Evolutionary conservation across 108 stramenopile species (phyloP), one percentile per base, ranked within the genome.

Genomic region (Fragilaria crotonensis): DNA sequence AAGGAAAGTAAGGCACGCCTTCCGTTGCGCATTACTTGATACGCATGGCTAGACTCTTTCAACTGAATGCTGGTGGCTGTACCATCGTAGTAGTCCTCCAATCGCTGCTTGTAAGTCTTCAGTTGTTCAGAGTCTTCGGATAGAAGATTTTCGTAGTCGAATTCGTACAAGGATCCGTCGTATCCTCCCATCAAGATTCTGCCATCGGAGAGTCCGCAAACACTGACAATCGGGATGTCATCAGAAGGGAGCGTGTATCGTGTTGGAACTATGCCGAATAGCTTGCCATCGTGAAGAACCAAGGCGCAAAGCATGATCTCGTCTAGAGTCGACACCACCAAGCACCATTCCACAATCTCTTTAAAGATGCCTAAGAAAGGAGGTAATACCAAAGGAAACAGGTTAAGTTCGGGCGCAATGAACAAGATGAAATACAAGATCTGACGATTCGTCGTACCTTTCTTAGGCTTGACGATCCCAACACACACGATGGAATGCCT

Each of bases 121-220:
- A n/a, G 25, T 32, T 11, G 55, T 30, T 45, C 49, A n/a, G n/a
- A n/a, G n/a, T 71, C 47, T 48, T 45, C 27, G 52, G 59, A 32
- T 19, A 66, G 51, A 28, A 60, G 29, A 0, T 67, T 63, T 61
- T 95, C 91, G 62, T 96, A 96, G 17, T 73, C 63, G 72, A 94
- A 71, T 68, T 96, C 97, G 67, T 96, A 96, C 18, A 98, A 48
- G 56, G 86, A 84, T 30, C 95, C 95, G 71, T 98, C 97, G 58
- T 79, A 82, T 19, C 97, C 97, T 25, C 94, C 97, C 78, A 98
- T 75, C n/a, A 63, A 96, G 44, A 96, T 89, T 22, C 97, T 74
- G 5, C 97, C 97, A 52, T 68, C 61, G 5, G 67, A 53, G 22
- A 84, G 84, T 0, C 92, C 93, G 25, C 64, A 64, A 54, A 96